A percentile compares a stretch with the other conserved stretches of the same genome.
phyloP scores from a whole-genome alignment of 306 rosid species.

The Cercis canadensis region DNA sequence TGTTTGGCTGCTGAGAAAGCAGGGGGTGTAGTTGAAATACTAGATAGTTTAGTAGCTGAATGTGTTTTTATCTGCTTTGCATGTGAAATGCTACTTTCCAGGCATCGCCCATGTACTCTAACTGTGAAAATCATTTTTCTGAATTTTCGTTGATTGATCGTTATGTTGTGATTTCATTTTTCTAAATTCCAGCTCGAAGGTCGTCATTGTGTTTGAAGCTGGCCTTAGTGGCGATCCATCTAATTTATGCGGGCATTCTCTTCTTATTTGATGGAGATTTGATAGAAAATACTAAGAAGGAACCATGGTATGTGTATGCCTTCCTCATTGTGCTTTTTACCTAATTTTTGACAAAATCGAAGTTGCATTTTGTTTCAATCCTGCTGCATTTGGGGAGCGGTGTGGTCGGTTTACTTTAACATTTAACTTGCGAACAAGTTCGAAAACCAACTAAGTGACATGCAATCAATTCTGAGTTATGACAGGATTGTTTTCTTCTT shows the following conservation, averaged over 20 bases:
- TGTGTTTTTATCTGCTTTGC: slow-evolving; percentile 10
- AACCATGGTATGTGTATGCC: slow-evolving; percentile 68
- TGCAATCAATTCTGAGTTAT: neutral
- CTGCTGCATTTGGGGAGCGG: slow-evolving; percentile 29
- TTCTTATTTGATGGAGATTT: slow-evolving; percentile 78
- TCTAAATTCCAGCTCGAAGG: slow-evolving; percentile 70
- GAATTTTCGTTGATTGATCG: neutral
- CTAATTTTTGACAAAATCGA: neutral
- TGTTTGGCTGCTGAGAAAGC: slow-evolving; percentile 31
- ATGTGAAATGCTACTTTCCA: neutral
- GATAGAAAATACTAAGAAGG: slow-evolving; percentile 69
- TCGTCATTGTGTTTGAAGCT: slow-evolving; percentile 76
- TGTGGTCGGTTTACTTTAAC: slow-evolving; percentile 4
- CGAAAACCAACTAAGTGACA: neutral
- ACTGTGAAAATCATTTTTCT: neutral
- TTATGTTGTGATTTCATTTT: neutral
- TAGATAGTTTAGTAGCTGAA: neutral
- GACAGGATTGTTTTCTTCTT: neutral
- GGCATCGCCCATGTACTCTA: neutral
- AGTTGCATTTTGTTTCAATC: slow-evolving; percentile 21
- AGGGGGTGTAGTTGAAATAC: neutral
- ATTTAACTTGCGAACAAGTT: neutral
- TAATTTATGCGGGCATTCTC: slow-evolving; percentile 67
- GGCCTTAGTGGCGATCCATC: slow-evolving; percentile 71
- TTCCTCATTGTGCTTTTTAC: slow-evolving; percentile 10